These are phyloP conservation scores for Nicotiana noctiflora DNA, from an alignment of 257 asterid genomes.

Conservation along the genomic window DNA sequence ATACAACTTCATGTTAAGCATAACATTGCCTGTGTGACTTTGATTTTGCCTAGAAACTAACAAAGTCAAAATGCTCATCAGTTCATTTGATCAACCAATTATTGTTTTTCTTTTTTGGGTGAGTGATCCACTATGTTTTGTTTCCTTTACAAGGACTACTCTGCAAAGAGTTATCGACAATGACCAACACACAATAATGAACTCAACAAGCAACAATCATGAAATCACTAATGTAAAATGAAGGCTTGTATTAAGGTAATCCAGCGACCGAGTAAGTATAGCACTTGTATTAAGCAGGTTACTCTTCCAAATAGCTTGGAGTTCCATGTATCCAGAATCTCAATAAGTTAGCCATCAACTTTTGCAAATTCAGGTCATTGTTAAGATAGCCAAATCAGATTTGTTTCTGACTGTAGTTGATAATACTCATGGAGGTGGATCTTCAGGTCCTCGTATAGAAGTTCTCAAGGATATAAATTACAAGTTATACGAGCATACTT, in stretches of 20 bases:
- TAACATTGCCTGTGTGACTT: neutral
- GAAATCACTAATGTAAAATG: constrained; percentile 15
- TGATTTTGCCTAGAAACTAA: neutral
- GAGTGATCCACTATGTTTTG: constrained; percentile 51
- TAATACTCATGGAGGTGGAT: neutral
- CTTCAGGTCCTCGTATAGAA: neutral
- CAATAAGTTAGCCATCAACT: neutral
- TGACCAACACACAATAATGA: constrained; percentile 24
- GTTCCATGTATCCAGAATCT: neutral
- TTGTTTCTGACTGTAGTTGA: neutral
- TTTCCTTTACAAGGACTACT: constrained; percentile 24
- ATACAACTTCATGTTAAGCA: neutral
- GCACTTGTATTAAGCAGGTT: neutral
- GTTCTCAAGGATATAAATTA: neutral
- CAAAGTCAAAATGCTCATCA: constrained; percentile 11
- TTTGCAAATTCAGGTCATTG: neutral
- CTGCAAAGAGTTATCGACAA: constrained; percentile 12
- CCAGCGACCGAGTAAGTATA: neutral
- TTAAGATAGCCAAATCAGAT: neutral
- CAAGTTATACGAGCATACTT: neutral
- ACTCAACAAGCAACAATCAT: constrained; percentile 14
- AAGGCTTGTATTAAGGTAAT: constrained; percentile 1
- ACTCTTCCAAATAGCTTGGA: neutral
- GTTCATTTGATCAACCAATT: constrained; percentile 24
- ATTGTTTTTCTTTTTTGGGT: constrained; percentile 36